Evolutionary conservation across 139 green algal genomes (phyloP).

Genomic region (Tetraselmis striata): DNA sequence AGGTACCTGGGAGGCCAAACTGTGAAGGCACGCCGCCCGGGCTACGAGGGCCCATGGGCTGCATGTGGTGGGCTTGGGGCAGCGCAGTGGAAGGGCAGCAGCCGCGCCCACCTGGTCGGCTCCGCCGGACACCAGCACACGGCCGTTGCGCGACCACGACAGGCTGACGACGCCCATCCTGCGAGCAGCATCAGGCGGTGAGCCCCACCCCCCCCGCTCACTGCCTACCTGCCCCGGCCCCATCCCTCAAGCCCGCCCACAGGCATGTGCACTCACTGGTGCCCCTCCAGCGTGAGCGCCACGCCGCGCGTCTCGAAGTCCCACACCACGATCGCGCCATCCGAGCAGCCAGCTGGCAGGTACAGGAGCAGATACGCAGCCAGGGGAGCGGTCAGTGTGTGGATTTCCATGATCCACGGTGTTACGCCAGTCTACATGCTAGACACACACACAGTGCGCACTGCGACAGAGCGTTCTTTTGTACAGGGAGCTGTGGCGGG

Average conservation of each 20-base stretch:
- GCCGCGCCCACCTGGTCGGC: constrained; percentile 44
- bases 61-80: too few species aligned
- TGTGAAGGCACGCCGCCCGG: too few species aligned
- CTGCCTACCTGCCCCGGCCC: background rate
- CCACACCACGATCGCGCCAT: constrained; percentile 74
- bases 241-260: background rate
- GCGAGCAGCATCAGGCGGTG: too few species aligned
- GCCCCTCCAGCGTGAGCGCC: constrained; percentile 25
- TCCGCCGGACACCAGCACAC: constrained; percentile 44
- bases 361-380: too few species aligned
- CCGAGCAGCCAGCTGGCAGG: constrained; percentile 56
- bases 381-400: too few species aligned
- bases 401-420: too few species aligned
- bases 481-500: too few species aligned
- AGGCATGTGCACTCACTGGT: constrained; percentile 25
- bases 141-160: constrained; percentile 64
- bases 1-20: constrained; percentile 1
- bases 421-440: too few species aligned
- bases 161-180: constrained; percentile 42
- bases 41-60: too few species aligned
- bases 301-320: constrained; percentile 76
- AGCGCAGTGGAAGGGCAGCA: too few species aligned
- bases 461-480: too few species aligned
- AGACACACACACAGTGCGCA: too few species aligned
- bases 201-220: background rate